Conservation (phyloP, 257 asterid genomes). For the Solanum piurae region DNA sequence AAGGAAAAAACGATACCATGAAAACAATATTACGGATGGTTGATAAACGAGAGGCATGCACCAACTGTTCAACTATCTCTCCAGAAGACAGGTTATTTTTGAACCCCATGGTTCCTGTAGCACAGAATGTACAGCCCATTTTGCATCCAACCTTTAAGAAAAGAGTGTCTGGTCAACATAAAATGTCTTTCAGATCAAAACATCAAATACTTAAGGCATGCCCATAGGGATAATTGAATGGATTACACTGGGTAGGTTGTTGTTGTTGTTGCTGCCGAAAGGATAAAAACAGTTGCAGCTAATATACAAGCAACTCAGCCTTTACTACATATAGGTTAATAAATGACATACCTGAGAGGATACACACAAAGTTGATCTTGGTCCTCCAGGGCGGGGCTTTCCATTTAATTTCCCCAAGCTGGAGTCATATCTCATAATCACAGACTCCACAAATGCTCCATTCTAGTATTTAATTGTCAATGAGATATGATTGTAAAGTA, state of each 20-base stretch:
- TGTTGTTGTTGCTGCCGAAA: background rate
- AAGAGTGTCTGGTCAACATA: background rate
- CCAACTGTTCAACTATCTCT: slow-evolving; percentile 87
- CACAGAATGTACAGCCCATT: slow-evolving; percentile 97
- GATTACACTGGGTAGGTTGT: background rate
- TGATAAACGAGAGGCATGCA: slow-evolving; percentile 78
- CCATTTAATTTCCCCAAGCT: slow-evolving; percentile 73
- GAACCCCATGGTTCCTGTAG: slow-evolving; percentile 98
- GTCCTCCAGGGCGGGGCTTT: slow-evolving; percentile 93
- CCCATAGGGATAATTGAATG: background rate
- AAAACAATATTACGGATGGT: slow-evolving; percentile 84
- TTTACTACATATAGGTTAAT: background rate
- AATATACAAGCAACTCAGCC: background rate
- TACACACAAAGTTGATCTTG: slow-evolving; percentile 84
- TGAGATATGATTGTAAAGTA: background rate
- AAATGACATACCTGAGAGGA: slow-evolving; percentile 68
- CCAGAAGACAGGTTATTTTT: slow-evolving; percentile 81
- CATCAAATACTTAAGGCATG: background rate
- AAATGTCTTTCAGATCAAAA: background rate
- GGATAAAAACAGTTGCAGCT: background rate
- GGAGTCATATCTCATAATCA: slow-evolving; percentile 87
- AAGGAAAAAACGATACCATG: slow-evolving; percentile 46
- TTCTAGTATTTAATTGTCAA: slow-evolving; percentile 34
- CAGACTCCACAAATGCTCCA: slow-evolving; percentile 90
- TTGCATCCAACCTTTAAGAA: slow-evolving; percentile 84